Base-by-base conservation (phyloP, 1,139 yeast genomes). In the Nakaseomyces uthaithaninus region DNA sequence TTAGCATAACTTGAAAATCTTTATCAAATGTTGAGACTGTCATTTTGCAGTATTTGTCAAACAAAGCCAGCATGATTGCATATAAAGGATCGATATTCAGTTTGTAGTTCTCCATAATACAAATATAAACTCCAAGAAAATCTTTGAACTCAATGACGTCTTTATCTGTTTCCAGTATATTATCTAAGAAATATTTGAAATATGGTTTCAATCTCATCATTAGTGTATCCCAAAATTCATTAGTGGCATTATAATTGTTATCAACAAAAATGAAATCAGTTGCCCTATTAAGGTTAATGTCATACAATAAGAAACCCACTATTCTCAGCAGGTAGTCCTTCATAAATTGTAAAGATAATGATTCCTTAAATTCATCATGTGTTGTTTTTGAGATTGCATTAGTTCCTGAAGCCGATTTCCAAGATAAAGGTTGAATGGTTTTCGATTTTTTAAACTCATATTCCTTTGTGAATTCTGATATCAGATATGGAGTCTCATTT, bases 221-320 rank as follows among this genome's bases (percentile, higher is more conserved):
- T 38, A 83, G 69, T 2, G 83, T 75, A 38, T 79, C 84, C 91
- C 94, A 91, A 41, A 85, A 69, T 52, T 82, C 93, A 52, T 78
- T 78, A 0, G 91, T 74, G n/a, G 71, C 56, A 27, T 66, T 64
- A 27, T 67, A 70, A 20, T 72, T 69, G 41, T 75, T 74, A 35
- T 74, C 68, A 38, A 76, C 74, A 15, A 80, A 64, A 40, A 71
- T 70, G 49, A 71, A 77, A 45, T 75, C 73, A 1, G 85, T 77
- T 5, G 71, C 66, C 38, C 68, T 62, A 40, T 76, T 74, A 31
- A 86, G 68, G 45, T 77, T 74, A 42, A 80, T 76, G 60, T 87
- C 95, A 52, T 81, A 71, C 5, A 85, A 71, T 49, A 87, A 77
- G 51, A 86, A 85, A 0, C 95, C 95, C 2, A 80, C 69, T 8